A percentile compares a stretch with the other conserved stretches of the same genome.
Evolutionary conservation across 1,284 basidiomycete species (phyloP).

Genomic region (Marasmius sp.): DNA sequence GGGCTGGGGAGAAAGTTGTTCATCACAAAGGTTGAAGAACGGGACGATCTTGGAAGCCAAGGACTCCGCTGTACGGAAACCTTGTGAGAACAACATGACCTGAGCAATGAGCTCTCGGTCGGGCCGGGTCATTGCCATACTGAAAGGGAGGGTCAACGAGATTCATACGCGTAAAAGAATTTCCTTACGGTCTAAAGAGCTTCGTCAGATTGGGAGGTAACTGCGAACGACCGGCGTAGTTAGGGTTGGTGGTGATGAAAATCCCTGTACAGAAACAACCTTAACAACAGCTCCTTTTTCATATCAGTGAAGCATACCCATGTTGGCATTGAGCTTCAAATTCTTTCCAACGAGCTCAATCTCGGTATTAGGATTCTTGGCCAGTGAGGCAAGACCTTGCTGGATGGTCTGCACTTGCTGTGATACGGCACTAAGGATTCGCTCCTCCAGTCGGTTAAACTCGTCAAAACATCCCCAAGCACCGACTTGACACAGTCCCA

Average conservation of each 20-base stretch:
- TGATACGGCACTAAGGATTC: slow-evolving; percentile 96
- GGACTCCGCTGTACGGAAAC: slow-evolving; percentile 95
- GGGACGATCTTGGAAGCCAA: slow-evolving; percentile 98
- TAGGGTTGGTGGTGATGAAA: slow-evolving; percentile 97
- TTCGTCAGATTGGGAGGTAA: slow-evolving; percentile 96
- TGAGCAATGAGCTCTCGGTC: slow-evolving; percentile 98
- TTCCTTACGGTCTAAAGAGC: slow-evolving; percentile 83
- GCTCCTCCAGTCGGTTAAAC: slow-evolving; percentile 97
- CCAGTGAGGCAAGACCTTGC: slow-evolving; percentile 84
- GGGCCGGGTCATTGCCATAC: slow-evolving; percentile 99
- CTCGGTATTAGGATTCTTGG: slow-evolving; percentile 82
- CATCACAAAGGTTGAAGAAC: slow-evolving; percentile 98
- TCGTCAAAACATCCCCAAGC: slow-evolving; percentile 99
- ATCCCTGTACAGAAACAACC: slow-evolving; percentile 55
- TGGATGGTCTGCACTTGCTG: slow-evolving; percentile 99
- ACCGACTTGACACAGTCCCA: slow-evolving; percentile 97
- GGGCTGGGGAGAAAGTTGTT: slow-evolving; percentile 95
- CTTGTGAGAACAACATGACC: slow-evolving; percentile 99
- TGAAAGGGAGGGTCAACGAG: slow-evolving; percentile 29
- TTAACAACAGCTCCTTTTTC: slow-evolving; percentile 2
- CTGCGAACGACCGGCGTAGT: slow-evolving; percentile 97
- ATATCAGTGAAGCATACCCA: slow-evolving; percentile 51
- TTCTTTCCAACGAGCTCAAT: slow-evolving; percentile 97
- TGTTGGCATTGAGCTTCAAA: slow-evolving; percentile 91
- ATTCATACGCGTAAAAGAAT: background rate